These are phyloP conservation scores for Eimeria sp. DNA, from an alignment of 169 alveolate genomes.

Conservation along the genomic window DNA sequence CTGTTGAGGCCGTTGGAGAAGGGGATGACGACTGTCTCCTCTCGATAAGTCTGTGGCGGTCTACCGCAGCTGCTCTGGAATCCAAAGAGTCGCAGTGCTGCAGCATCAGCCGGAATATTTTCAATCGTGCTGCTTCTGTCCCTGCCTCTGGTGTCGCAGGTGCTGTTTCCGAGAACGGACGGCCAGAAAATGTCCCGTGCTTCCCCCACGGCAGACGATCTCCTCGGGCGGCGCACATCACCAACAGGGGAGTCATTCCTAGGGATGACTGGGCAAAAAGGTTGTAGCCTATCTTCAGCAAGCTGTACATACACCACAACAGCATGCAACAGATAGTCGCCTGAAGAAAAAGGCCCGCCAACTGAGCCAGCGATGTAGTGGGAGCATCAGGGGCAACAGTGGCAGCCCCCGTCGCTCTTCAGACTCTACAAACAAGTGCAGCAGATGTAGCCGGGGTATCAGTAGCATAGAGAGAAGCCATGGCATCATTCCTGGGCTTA, in stretches of 20 bases:
- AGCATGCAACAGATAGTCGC: neutral
- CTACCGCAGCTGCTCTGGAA: neutral
- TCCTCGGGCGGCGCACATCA: slow-evolving; percentile 82
- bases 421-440: neutral
- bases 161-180: neutral
- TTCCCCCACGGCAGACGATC: neutral
- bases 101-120: slow-evolving; percentile 37
- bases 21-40: neutral
- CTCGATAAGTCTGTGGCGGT: neutral
- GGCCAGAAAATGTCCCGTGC: neutral
- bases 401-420: neutral
- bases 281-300: slow-evolving; percentile 74
- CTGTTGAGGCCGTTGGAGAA: neutral
- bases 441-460: neutral
- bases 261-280: slow-evolving; percentile 83
- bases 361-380: neutral
- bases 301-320: slow-evolving; percentile 25
- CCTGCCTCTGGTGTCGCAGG: neutral
- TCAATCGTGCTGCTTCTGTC: slow-evolving; percentile 12
- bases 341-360: neutral
- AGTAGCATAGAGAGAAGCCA: neutral
- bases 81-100: slow-evolving; percentile 34
- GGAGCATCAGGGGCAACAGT: neutral
- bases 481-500: neutral
- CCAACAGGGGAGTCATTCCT: slow-evolving; percentile 89